A percentile compares a stretch with the other conserved stretches of the same genome.
Evolutionary conservation across 2,329 filamentous ascomycete genomes (phyloP).

Genomic region (Trichoderma semiorbis): DNA sequence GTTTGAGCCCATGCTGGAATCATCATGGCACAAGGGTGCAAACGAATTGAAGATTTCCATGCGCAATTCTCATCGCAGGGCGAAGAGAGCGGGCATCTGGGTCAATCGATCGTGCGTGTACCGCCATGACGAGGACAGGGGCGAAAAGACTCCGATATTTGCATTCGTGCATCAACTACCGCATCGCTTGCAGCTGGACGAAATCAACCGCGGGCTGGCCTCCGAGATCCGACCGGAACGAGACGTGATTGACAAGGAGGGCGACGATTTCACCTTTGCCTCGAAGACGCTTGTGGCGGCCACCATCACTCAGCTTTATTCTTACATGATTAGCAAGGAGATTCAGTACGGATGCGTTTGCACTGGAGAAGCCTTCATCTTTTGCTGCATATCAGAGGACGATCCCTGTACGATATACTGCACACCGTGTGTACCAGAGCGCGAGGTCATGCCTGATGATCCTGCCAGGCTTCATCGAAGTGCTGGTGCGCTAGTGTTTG

Average conservation of each 20-base stretch:
- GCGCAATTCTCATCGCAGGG: constrained; percentile 5
- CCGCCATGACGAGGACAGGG: constrained; percentile 6
- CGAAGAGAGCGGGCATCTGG: constrained; percentile 24
- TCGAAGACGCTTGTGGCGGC: constrained; percentile 33
- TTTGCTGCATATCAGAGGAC: constrained; percentile 31
- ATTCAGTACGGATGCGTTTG: constrained; percentile 36
- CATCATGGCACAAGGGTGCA: background rate
- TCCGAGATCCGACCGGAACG: constrained; percentile 34
- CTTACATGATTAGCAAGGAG: constrained; percentile 36
- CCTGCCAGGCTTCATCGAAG: constrained; percentile 34
- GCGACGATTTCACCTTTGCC: constrained; percentile 29
- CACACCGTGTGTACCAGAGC: constrained; percentile 31
- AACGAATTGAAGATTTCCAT: background rate
- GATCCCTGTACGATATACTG: constrained; percentile 35
- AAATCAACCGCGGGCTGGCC: constrained; percentile 32
- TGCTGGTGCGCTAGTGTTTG: constrained; percentile 37
- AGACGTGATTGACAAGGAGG: constrained; percentile 33
- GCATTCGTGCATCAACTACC: constrained; percentile 40
- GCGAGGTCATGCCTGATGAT: constrained; percentile 34
- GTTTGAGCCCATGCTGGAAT: constrained; percentile 11
- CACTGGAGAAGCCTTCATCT: constrained; percentile 34
- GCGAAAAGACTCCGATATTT: constrained; percentile 23
- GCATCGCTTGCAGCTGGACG: constrained; percentile 34
- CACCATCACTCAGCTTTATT: constrained; percentile 40
- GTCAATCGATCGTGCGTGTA: constrained; percentile 34